phyloP scores from a whole-genome alignment of 306 rosid species.

The Rosa multiflora region DNA sequence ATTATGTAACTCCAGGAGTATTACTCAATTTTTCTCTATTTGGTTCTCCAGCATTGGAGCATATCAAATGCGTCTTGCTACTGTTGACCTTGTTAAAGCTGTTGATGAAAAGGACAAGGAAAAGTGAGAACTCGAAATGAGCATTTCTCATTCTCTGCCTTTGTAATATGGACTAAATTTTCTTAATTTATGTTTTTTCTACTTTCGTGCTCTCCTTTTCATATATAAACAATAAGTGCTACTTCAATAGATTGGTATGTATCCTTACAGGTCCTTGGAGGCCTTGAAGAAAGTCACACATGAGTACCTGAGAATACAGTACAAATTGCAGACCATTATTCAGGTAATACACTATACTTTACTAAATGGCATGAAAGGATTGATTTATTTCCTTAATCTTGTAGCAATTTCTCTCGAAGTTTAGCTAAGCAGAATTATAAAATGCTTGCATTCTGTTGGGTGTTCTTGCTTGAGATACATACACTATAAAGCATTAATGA shows the following conservation, averaged over 20 bases:
- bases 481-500: not conserved
- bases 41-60: conserved; percentile 26
- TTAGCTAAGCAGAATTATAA: not conserved
- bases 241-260: not conserved
- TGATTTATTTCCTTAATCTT: not conserved
- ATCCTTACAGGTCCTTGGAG: conserved; percentile 11
- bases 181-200: not conserved
- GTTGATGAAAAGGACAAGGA: conserved; percentile 12
- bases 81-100: conserved; percentile 20
- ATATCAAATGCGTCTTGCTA: conserved; percentile 5
- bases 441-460: conserved; percentile 2
- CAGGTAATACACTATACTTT: conserved; percentile 16
- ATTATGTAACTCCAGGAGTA: not conserved
- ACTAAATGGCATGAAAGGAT: not conserved
- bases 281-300: conserved; percentile 15
- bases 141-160: not conserved
- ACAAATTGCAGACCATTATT: conserved; percentile 22
- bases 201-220: not conserved
- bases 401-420: not conserved
- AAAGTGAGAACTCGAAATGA: conserved; percentile 8
- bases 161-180: not conserved
- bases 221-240: not conserved
- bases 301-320: conserved; percentile 11
- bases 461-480: not conserved
- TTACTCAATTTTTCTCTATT: not conserved